These are phyloP conservation scores for Solanum aculeatissimum DNA, from an alignment of 305 asterid genomes.

Conservation along the genomic window DNA sequence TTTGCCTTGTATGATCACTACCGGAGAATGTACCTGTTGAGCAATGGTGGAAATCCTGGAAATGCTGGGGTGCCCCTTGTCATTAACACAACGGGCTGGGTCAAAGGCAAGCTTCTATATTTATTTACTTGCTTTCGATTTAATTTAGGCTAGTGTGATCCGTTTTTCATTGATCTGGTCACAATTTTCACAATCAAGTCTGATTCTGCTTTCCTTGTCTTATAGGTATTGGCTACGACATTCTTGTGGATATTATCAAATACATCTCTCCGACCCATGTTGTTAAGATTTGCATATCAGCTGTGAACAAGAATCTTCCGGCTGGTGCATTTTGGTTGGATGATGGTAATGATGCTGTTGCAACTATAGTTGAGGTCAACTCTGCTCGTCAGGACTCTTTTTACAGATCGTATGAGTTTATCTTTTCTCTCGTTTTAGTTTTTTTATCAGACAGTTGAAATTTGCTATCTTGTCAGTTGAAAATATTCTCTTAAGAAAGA, in stretches of 20 bases:
- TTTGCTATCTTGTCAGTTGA: background rate
- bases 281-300: constrained; percentile 59
- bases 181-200: background rate
- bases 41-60: constrained; percentile 16
- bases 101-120: constrained; percentile 47
- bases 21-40: constrained; percentile 20
- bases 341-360: constrained; percentile 27
- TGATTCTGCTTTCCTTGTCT: constrained; percentile 7
- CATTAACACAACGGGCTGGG: constrained; percentile 96
- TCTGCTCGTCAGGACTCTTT: constrained; percentile 66
- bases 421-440: background rate
- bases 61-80: constrained; percentile 59
- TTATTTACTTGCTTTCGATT: constrained; percentile 1
- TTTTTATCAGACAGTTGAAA: background rate
- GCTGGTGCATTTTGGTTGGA: constrained; percentile 76
- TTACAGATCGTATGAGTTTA: constrained; percentile 60
- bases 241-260: constrained; percentile 68
- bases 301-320: constrained; percentile 66
- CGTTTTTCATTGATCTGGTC: background rate
- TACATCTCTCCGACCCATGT: constrained; percentile 72
- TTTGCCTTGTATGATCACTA: constrained; percentile 59
- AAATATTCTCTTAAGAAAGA: background rate
- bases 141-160: background rate
- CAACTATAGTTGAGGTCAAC: constrained; percentile 48
- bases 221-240: constrained; percentile 82